Evolutionary conservation across 768 basidiomycete genomes (phyloP), one percentile per base, ranked within the genome.

Genomic region (Sistotremastrum suecicum): DNA sequence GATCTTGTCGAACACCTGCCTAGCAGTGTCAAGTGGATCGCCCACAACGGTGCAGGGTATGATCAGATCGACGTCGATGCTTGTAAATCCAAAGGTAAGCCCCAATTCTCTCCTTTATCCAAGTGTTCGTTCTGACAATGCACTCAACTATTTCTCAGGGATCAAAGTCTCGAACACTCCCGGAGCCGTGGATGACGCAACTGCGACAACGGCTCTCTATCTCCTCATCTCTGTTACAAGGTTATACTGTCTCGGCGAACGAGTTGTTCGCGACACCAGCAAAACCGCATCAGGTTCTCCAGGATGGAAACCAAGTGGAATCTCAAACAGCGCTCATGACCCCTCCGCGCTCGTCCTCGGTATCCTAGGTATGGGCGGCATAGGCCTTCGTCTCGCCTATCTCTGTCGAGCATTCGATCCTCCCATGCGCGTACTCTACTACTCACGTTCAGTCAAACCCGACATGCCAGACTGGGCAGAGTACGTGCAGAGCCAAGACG

Each of bases 31-130:
- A 79, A 80, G 56, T 90, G 83, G 80, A 87, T 94, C 57, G 85
- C 81, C 1, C 89, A 90, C 60, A 91, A 91, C 47, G 91, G 90
- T 7, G 89, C 91, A 0, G 89, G 91, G 0, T 95, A 95, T 58
- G 89, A 95, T 58, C 78, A 80, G 50, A 81, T 94, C 51, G 83
- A 91, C 56, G 76, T 90, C 10, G 60, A 63, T 5, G 81, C 80
- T 3, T 82, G 81, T 60, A 83, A 75, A 56, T 74, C 69, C 7
- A 72, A 71, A 60, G 84, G 86, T 83, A 53, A 11, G 60, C n/a
- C n/a, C n/a, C n/a, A n/a, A n/a, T n/a, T n/a, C n/a, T 51, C 35
- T 30, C 41, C 20, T 34, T 39, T 11, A 7, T 9, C 40, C 31
- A 39, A 20, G 2, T 20, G 37, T 37, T 12, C 7, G 5, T 11